A percentile compares a stretch with the other conserved stretches of the same genome.
Conservation (phyloP, 2,329 filamentous ascomycete species). For the Scedosporium boydii region DNA sequence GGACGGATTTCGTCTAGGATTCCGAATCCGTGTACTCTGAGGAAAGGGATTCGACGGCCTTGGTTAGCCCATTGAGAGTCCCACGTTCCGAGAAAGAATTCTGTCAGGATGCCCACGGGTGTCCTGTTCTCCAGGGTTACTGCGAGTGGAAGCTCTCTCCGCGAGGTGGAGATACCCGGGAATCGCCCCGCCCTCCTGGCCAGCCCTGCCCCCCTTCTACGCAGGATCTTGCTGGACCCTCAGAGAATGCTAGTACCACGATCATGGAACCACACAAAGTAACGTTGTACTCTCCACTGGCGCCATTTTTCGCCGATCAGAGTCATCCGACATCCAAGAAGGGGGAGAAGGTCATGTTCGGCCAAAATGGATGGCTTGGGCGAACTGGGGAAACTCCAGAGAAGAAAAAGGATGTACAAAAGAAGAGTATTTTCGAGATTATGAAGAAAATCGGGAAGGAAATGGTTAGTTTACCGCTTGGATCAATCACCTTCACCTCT, state of each 20-base stretch:
- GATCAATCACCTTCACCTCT: neutral
- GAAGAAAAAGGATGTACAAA: conserved; percentile 20
- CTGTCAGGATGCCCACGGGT: neutral
- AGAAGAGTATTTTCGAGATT: conserved; percentile 34
- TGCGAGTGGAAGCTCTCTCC: neutral
- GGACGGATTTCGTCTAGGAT: neutral
- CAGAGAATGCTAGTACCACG: neutral
- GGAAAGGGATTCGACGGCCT: neutral
- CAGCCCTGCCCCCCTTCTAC: too few species aligned
- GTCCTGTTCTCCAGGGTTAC: neutral
- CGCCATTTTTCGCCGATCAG: conserved; percentile 30
- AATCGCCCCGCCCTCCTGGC: too few species aligned
- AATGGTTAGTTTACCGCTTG: conserved; percentile 29
- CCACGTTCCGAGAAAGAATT: neutral
- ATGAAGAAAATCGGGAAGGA: conserved; percentile 45
- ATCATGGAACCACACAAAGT: conserved; percentile 8
- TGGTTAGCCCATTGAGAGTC: conserved; percentile 7
- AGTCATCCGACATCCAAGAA: conserved; percentile 27
- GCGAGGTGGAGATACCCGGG: too few species aligned
- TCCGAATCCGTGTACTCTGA: conserved; percentile 5
- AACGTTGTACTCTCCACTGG: conserved; percentile 30
- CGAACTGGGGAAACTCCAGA: conserved; percentile 21
- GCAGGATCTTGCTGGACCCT: neutral
- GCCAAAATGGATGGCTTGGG: conserved; percentile 48
- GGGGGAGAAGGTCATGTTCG: conserved; percentile 42